phyloP scores from a whole-genome alignment of 2,329 filamentous ascomycete species.

The Cercospora sesami region DNA sequence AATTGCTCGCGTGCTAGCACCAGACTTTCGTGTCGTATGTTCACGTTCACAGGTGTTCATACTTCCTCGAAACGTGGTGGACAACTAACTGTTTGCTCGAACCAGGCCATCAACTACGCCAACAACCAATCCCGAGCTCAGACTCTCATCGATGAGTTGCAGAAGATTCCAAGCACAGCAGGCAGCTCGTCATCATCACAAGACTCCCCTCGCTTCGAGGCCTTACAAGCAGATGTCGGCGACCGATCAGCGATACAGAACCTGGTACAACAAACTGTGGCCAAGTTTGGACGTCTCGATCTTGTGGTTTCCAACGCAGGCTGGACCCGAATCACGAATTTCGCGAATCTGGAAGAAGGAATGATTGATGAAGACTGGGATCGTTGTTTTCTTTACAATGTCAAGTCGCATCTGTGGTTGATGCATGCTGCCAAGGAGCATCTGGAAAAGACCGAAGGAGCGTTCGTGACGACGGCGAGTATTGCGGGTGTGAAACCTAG shows the following conservation, averaged over 20 bases:
- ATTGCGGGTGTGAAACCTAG: constrained; percentile 64
- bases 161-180: constrained; percentile 37
- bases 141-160: constrained; percentile 45
- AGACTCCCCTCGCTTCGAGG: constrained; percentile 26
- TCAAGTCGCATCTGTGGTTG: constrained; percentile 63
- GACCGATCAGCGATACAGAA: constrained; percentile 34
- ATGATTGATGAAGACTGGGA: constrained; percentile 44
- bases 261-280: constrained; percentile 40
- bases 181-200: constrained; percentile 3
- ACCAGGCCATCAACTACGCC: constrained; percentile 51
- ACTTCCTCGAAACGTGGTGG: background rate
- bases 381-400: constrained; percentile 55
- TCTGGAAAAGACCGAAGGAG: constrained; percentile 58
- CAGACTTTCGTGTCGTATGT: constrained; percentile 49
- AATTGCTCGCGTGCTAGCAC: constrained; percentile 49
- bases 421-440: constrained; percentile 57
- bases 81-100: constrained; percentile 13
- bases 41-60: background rate
- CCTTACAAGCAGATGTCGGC: constrained; percentile 35
- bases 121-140: constrained; percentile 47
- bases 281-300: constrained; percentile 40
- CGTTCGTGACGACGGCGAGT: constrained; percentile 65
- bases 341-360: constrained; percentile 41
- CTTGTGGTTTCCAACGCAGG: constrained; percentile 48
- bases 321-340: constrained; percentile 37